Base-by-base conservation (phyloP, 106 monocot species). In the Chionographis japonica region DNA sequence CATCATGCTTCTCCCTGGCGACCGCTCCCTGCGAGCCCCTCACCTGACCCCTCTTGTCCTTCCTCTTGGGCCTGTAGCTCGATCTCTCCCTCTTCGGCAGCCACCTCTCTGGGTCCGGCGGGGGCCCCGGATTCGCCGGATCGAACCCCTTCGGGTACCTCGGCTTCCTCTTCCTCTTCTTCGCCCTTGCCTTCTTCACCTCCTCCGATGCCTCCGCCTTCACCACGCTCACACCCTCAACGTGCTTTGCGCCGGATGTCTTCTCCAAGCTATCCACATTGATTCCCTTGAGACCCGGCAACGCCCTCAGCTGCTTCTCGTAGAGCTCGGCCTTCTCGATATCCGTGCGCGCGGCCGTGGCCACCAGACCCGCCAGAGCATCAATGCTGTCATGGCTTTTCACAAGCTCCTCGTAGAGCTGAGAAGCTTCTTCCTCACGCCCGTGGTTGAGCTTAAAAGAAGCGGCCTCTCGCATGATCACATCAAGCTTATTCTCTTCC, bases 31-130 rank as follows among this genome's bases (percentile, higher is more conserved):
- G 98, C 43, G 98, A 86, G 27, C 98, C 98, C 67, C 93, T 88
- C 50, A 93, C 59, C 68, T 89, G 91, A 58, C 37, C 79, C 65
- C 98, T 93, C 83, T 90, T 98, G 61, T 98, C 98, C 73, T 93
- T 98, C 80, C 92, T 85, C 78, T 80, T 92, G 0, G 98, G 92
- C 70, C 83, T 78, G 41, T 93, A 98, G 58, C 68, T 98, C 4
- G 98, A 98, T 16, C 98, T 84, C 69, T 98, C 92, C 68, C 90
- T 89, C 74, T 72, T 89, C 2, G 92, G 98, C 37, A 98, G 75
- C 98, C 98, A 98, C 59, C 98, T 92, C 63, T 98, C 98, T 0
- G 98, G 98, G 51, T 93, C 98, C 0, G 92, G 98, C 37, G 87
- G 87, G 11, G 98, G 98, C 6, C 98, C 98, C 2, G 98, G 92